Conservation (phyloP, 2,329 filamentous ascomycete genomes). For the Venturia effusa region DNA sequence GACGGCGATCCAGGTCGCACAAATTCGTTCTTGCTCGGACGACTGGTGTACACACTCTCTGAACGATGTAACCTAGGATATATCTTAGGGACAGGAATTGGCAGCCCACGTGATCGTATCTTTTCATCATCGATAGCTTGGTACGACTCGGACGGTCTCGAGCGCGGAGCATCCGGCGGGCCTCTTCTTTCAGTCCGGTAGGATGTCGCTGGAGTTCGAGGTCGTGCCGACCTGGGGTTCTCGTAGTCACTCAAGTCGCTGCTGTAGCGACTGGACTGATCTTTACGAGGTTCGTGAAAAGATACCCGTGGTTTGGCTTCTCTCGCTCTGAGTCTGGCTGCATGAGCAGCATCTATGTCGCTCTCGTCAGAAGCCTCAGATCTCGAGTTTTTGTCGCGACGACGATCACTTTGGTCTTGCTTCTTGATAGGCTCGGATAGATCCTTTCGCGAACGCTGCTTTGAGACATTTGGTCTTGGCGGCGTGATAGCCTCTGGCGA, state of each 20-base stretch:
- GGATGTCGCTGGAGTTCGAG: neutral
- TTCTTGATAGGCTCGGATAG: conserved; percentile 24
- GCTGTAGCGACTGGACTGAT: neutral
- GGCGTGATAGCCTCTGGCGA: conserved; percentile 39
- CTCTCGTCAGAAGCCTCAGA: conserved; percentile 7
- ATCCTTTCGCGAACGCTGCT: conserved; percentile 20
- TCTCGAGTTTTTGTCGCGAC: neutral
- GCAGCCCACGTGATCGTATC: neutral
- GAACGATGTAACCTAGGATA: neutral
- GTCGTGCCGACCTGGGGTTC: neutral
- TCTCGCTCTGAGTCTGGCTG: neutral
- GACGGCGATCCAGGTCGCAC: neutral
- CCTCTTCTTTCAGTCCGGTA: neutral
- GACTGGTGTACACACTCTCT: conserved; percentile 4
- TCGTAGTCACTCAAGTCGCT: conserved; percentile 4
- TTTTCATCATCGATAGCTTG: neutral
- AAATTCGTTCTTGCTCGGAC: conserved; percentile 2
- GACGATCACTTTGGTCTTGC: neutral
- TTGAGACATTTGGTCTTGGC: conserved; percentile 19
- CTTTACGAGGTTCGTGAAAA: neutral
- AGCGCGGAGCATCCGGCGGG: neutral
- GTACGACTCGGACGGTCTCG: neutral
- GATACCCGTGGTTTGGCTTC: conserved; percentile 1
- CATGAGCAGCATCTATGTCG: neutral
- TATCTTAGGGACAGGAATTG: neutral